Evolutionary conservation across 2,329 filamentous ascomycete species (phyloP).

Genomic region (Neopestalotiopsis sp.): DNA sequence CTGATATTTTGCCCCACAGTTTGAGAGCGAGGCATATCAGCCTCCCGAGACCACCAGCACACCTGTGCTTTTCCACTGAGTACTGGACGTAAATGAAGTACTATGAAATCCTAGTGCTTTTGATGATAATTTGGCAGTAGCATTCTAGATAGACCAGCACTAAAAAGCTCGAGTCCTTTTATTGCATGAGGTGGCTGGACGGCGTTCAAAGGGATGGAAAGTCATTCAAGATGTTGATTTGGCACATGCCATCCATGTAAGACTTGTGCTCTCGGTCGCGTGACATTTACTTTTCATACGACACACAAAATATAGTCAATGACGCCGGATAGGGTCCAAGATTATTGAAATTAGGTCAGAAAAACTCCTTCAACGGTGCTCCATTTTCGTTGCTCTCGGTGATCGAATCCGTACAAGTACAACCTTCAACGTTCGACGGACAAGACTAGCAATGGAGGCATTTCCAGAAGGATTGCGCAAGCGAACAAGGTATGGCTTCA

Average conservation of each 20-base stretch:
- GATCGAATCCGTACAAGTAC: background rate
- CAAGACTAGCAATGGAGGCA: background rate
- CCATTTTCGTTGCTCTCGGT: background rate
- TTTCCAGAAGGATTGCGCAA: constrained; percentile 8
- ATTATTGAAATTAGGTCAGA: background rate
- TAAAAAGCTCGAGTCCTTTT: constrained; percentile 12
- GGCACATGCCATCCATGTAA: background rate
- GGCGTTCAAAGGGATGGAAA: background rate
- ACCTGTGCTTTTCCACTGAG: constrained; percentile 33
- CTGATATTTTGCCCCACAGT: constrained; percentile 26
- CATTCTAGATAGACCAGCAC: constrained; percentile 6
- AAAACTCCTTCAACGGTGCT: background rate
- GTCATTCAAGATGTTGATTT: background rate
- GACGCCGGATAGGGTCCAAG: background rate
- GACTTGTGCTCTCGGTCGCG: background rate
- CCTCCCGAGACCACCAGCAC: constrained; percentile 27
- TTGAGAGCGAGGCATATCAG: constrained; percentile 31
- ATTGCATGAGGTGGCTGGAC: constrained; percentile 11
- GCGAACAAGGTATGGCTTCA: constrained; percentile 1
- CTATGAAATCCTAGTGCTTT: background rate
- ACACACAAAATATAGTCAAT: constrained; percentile 4
- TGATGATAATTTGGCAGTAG: constrained; percentile 5
- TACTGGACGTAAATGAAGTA: background rate
- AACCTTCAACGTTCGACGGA: background rate
- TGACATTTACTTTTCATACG: background rate